phyloP scores from a whole-genome alignment of 2,329 filamentous ascomycete species.

The Fonsecaea pugnacius region DNA sequence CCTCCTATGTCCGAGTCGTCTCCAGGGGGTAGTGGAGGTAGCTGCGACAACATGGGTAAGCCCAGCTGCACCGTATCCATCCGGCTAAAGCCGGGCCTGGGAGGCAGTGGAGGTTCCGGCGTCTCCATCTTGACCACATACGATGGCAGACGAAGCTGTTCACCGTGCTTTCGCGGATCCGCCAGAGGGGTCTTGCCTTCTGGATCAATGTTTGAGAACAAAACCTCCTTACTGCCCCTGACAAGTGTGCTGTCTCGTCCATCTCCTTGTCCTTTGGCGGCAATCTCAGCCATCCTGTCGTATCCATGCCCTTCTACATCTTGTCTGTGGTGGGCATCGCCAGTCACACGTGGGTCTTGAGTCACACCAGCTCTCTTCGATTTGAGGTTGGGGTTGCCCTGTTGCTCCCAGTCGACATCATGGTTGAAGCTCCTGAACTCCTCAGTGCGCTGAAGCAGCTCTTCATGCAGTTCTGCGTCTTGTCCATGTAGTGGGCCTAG shows the following conservation, averaged over 20 bases:
- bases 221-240: constrained; percentile 68
- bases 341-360: constrained; percentile 62
- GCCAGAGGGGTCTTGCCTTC: constrained; percentile 67
- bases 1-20: constrained; percentile 86
- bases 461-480: constrained; percentile 50
- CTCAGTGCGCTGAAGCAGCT: constrained; percentile 61
- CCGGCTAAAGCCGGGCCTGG: constrained; percentile 61
- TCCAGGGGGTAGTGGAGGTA: constrained; percentile 69
- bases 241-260: constrained; percentile 74
- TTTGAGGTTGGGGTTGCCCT: constrained; percentile 61
- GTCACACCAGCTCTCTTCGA: constrained; percentile 57
- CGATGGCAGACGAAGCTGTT: constrained; percentile 37
- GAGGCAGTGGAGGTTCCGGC: constrained; percentile 61
- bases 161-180: constrained; percentile 55
- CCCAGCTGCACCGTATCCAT: constrained; percentile 70
- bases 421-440: constrained; percentile 73
- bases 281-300: constrained; percentile 74
- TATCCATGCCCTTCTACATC: constrained; percentile 79
- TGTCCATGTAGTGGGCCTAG: constrained; percentile 24
- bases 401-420: constrained; percentile 68
- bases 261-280: constrained; percentile 62
- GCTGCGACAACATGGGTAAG: constrained; percentile 69
- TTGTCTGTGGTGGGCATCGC: constrained; percentile 66
- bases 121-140: constrained; percentile 41
- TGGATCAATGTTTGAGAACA: constrained; percentile 66